Percentiles rank a stretch among this genome's conserved stretches.
Evolutionary conservation across 78 protist species (phyloP).

Genomic region (Speleostelium caveatum): DNA sequence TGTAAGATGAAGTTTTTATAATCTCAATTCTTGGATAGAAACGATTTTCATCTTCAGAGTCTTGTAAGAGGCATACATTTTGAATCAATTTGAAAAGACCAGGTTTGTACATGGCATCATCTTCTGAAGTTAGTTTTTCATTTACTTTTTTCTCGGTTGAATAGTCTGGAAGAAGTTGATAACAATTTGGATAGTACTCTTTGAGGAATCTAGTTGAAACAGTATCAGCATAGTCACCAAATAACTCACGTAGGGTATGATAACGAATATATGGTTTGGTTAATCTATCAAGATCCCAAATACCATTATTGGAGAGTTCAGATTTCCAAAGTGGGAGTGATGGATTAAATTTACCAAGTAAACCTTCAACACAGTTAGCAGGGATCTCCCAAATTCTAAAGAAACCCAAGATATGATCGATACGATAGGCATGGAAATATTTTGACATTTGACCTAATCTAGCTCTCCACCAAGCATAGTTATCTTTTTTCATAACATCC

Average conservation of each 20-base stretch:
- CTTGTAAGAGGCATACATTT: slow-evolving; percentile 7
- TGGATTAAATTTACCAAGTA: slow-evolving; percentile 86
- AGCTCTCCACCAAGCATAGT: slow-evolving; percentile 92
- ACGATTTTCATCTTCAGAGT: slow-evolving; percentile 37
- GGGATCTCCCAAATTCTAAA: slow-evolving; percentile 95
- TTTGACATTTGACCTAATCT: slow-evolving; percentile 86
- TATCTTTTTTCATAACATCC: slow-evolving; percentile 88
- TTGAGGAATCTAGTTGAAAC: slow-evolving; percentile 42
- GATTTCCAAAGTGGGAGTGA: slow-evolving; percentile 73
- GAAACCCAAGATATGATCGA: slow-evolving; percentile 95
- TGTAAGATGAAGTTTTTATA: slow-evolving; percentile 70
- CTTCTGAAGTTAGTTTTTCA: neutral
- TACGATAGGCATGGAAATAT: slow-evolving; percentile 92
- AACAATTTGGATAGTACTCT: slow-evolving; percentile 29
- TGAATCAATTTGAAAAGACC: slow-evolving; percentile 72
- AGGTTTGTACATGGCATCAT: slow-evolving; percentile 62
- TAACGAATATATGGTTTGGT: slow-evolving; percentile 78
- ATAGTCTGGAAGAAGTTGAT: slow-evolving; percentile 36
- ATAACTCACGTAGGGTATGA: slow-evolving; percentile 49
- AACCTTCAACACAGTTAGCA: slow-evolving; percentile 52
- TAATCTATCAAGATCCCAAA: slow-evolving; percentile 83
- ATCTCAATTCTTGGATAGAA: slow-evolving; percentile 78
- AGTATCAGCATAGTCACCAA: slow-evolving; percentile 71
- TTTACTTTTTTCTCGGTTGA: slow-evolving; percentile 37
- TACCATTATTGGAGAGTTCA: slow-evolving; percentile 72